Evolutionary conservation across 225 moss, liverwort and hornwort species (phyloP), one percentile per base, ranked within the genome.

Genomic region (Neckera pumila): DNA sequence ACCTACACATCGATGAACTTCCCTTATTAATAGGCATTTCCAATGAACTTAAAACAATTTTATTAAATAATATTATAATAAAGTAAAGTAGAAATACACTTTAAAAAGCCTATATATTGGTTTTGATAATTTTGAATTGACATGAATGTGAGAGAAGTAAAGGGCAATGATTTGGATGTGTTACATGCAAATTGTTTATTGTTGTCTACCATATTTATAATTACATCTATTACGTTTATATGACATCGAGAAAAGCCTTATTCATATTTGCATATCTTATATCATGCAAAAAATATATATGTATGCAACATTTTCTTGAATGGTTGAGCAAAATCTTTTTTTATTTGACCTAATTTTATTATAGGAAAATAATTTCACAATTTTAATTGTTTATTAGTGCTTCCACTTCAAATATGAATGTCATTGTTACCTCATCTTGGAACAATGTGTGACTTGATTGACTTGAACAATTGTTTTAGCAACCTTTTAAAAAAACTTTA

Each of bases 51-150:
- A 33, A 11, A 54, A 11, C 11, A 54, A 7, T 31, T 28, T 77
- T 42, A 38, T 40, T 65, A 7, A 57, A 58, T 69, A 42, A 79
- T 64, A 10, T 40, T 10, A 7, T 14, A 63, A 21, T 30, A 26
- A 36, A 27, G 0, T 51, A 31, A 76, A 64, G 3, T 18, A 76
- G 14, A 28, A 19, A n/a, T 27, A 0, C 4, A n/a, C 20, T 56
- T n/a, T 56, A 1, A 23, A 16, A 26, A 26, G 3, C 1, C 3
- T 25, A 6, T n/a, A 16, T 49, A 11, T 3, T 2, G 13, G 0
- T 43, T 8, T 17, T 36, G 5, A 2, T 2, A 31, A 28, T 12
- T 58, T 34, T 59, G 3, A 59, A 85, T 60, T 36, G 23, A 23
- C 12, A 17, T 45, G 20, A 38, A 51, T 51, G 18, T 17, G 14